phyloP scores from a whole-genome alignment of 345 rosid genomes.

The Eucalyptus cloeziana region DNA sequence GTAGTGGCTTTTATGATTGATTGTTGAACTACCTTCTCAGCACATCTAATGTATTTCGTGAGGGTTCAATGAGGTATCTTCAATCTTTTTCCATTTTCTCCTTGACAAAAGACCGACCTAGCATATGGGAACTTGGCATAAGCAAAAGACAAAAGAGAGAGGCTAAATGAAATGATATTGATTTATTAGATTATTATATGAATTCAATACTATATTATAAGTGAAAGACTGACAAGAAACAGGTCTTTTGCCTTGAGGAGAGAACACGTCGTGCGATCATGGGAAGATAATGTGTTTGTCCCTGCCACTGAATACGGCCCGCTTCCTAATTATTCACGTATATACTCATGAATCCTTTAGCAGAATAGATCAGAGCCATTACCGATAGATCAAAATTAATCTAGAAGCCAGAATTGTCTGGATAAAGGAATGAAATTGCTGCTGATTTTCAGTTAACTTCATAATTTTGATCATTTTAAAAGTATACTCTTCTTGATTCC shows the following conservation, averaged over 20 bases:
- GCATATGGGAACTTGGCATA: background rate
- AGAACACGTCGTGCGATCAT: background rate
- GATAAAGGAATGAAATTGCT: background rate
- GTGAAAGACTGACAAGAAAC: background rate
- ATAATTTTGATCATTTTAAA: background rate
- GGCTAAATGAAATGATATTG: background rate
- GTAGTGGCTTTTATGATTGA: background rate
- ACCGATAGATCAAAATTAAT: background rate
- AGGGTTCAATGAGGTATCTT: background rate
- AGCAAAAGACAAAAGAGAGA: background rate
- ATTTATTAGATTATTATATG: background rate
- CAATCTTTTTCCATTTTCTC: background rate
- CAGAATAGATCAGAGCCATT: background rate
- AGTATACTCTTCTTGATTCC: background rate
- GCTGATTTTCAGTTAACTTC: background rate
- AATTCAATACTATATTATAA: background rate
- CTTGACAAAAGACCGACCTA: background rate
- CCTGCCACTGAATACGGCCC: background rate
- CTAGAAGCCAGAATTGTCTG: background rate
- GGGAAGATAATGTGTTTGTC: background rate
- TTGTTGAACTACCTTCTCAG: background rate
- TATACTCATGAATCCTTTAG: background rate
- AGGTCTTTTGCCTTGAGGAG: background rate
- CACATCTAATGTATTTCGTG: background rate
- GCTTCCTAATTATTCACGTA: background rate